These are phyloP conservation scores for Coemansia sp. DNA, from an alignment of 192 early-diverging fungal species.

Conservation along the genomic window DNA sequence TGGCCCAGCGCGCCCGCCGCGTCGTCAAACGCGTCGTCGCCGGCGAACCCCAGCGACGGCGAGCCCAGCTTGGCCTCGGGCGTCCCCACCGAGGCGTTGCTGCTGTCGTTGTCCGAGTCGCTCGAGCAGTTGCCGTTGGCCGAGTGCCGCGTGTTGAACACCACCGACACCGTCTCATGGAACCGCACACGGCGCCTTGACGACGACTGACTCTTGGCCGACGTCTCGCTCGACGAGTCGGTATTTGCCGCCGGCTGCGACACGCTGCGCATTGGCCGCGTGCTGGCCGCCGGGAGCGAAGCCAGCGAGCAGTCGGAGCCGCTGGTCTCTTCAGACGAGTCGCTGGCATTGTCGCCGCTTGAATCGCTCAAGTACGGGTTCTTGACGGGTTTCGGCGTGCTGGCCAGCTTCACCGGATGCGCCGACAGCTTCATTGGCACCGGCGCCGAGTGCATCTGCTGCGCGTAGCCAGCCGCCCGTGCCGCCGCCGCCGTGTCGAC, in stretches of 20 bases:
- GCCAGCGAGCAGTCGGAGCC: constrained; percentile 18
- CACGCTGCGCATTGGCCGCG: neutral
- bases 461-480: neutral
- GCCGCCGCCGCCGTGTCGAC: constrained; percentile 11
- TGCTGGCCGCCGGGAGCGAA: neutral
- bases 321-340: constrained; percentile 1
- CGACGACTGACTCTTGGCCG: constrained; percentile 42
- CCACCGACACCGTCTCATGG: constrained; percentile 47
- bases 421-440: constrained; percentile 2
- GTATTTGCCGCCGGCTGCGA: constrained; percentile 11
- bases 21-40: constrained; percentile 43
- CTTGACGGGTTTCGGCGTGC: constrained; percentile 9
- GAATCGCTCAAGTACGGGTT: constrained; percentile 47
- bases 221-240: constrained; percentile 36
- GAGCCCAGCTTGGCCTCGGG: neutral
- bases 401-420: constrained; percentile 44
- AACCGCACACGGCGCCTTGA: constrained; percentile 47
- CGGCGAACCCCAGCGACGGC: neutral
- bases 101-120: constrained; percentile 45
- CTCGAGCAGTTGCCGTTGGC: constrained; percentile 1
- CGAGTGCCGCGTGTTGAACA: constrained; percentile 32
- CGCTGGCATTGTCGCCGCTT: constrained; percentile 13
- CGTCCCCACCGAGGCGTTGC: constrained; percentile 26
- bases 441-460: neutral
- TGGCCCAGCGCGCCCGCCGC: constrained; percentile 11